Conservation (phyloP, 352 stramenopile genomes). For the Pythium utonaiense region DNA sequence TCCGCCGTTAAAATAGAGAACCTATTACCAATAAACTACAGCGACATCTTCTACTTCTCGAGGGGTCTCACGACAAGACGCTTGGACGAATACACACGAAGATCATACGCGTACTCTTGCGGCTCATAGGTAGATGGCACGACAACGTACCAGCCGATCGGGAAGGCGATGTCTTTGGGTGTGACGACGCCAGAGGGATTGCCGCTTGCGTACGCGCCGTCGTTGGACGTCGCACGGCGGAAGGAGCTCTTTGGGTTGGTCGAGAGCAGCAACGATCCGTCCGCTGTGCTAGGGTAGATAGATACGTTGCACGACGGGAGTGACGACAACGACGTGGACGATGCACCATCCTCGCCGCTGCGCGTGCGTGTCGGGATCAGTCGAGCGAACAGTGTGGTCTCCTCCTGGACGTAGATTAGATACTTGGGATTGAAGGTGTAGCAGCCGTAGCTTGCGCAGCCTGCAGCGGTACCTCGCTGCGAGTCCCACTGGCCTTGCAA, state of each 20-base stretch:
- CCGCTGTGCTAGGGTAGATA: conserved; percentile 56
- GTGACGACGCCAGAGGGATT: conserved; percentile 53
- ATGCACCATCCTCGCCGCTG: conserved; percentile 11
- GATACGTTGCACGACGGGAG: conserved; percentile 68
- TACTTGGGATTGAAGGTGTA: conserved; percentile 84
- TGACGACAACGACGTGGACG: conserved; percentile 5
- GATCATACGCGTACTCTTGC: conserved; percentile 46
- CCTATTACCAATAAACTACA: not conserved
- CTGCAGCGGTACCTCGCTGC: conserved; percentile 50
- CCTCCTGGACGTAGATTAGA: conserved; percentile 50
- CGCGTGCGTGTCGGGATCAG: conserved; percentile 34
- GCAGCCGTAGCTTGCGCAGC: conserved; percentile 75
- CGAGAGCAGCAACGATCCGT: conserved; percentile 56
- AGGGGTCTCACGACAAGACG: conserved; percentile 32
- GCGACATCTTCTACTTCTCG: conserved; percentile 2
- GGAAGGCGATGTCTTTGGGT: conserved; percentile 28
- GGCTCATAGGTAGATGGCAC: conserved; percentile 80
- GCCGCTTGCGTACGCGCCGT: conserved; percentile 53
- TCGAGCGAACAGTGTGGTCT: conserved; percentile 54
- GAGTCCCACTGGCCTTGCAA: conserved; percentile 50
- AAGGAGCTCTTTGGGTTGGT: conserved; percentile 56
- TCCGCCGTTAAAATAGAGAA: not conserved
- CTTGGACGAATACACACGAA: conserved; percentile 51
- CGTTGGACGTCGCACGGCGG: conserved; percentile 45
- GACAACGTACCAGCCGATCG: conserved; percentile 61